Base-by-base conservation (phyloP, 352 stramenopile genomes). In the Pythium chondricola region DNA sequence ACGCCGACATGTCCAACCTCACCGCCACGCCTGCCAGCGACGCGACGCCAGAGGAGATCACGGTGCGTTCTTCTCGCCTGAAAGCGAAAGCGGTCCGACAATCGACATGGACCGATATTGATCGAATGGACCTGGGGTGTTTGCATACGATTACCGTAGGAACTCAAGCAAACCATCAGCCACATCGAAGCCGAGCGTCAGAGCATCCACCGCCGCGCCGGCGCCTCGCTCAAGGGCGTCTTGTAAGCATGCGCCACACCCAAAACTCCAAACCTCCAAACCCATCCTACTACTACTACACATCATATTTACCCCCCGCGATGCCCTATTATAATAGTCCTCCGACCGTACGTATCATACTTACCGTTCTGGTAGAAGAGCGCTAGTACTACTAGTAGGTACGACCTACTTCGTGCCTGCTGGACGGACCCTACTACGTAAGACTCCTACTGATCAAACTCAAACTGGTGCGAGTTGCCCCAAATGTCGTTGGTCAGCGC, bases 1-100 rank as follows among this genome's bases (percentile, higher is more conserved):
- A 93, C 38, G 74, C 80, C 7, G 79, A 93, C 56, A 90, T 93
- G 78, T 86, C 82, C 39, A 90, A 93, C 48, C 74, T 93, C 50
- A 93, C 83, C 29, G 75, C 81, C 6, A 71, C 63, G 13, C 79
- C 83, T 21, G 85, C 74, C 6, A 91, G 78, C 47, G 83, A 93
- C 38, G 80, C 80, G 16, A 85, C 80, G 20, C 52, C 71, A 8
- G 80, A 88, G 43, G 80, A 91, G 40, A 91, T 91, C 54, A 48
- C 71, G 36, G 77, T 85, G 54, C 24, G 45, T 48, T 13, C 30
- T 25, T 44, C 4, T 20, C 13, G 8, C n/a, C n/a, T n/a, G n/a
- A n/a, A n/a, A n/a, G n/a, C n/a, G n/a, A n/a, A n/a, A n/a, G n/a
- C n/a, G n/a, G n/a, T n/a, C n/a, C n/a, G n/a, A 46, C 33, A 38